These are phyloP conservation scores for Apiospora marii DNA, from an alignment of 2,329 filamentous ascomycete species.

Conservation along the genomic window DNA sequence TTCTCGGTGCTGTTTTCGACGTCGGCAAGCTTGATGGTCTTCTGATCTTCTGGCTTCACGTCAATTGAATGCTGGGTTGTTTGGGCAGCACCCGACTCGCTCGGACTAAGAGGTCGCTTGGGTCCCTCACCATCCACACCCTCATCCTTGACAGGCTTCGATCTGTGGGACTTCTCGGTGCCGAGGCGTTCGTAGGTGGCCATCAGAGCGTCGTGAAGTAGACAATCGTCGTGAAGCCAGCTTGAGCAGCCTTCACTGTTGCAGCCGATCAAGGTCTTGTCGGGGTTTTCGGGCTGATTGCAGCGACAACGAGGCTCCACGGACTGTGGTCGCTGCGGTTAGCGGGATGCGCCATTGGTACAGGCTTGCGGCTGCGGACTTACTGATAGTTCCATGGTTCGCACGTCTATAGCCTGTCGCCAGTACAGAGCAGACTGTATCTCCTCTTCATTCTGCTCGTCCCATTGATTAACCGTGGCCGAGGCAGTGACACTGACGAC, in stretches of 20 bases:
- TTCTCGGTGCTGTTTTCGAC: constrained; percentile 37
- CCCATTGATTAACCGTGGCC: constrained; percentile 71
- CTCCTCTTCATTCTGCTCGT: constrained; percentile 72
- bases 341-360: constrained; percentile 29
- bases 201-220: constrained; percentile 62
- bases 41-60: constrained; percentile 54
- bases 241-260: constrained; percentile 60
- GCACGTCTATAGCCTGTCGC: constrained; percentile 68
- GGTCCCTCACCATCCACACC: constrained; percentile 49
- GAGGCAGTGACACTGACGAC: constrained; percentile 71
- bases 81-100: constrained; percentile 58
- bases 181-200: constrained; percentile 59
- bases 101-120: constrained; percentile 59
- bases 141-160: constrained; percentile 46
- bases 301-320: constrained; percentile 66
- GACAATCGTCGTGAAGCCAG: constrained; percentile 71
- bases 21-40: constrained; percentile 44
- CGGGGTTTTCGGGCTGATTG: constrained; percentile 67
- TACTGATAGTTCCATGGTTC: constrained; percentile 66
- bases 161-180: constrained; percentile 56
- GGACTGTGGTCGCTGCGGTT: constrained; percentile 47
- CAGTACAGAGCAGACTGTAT: constrained; percentile 67
- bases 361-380: constrained; percentile 36
- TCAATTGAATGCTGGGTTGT: constrained; percentile 60
- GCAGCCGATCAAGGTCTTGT: constrained; percentile 67